These are phyloP conservation scores for Ustilago hordei DNA, from an alignment of 1,284 basidiomycete species.

Conservation along the genomic window DNA sequence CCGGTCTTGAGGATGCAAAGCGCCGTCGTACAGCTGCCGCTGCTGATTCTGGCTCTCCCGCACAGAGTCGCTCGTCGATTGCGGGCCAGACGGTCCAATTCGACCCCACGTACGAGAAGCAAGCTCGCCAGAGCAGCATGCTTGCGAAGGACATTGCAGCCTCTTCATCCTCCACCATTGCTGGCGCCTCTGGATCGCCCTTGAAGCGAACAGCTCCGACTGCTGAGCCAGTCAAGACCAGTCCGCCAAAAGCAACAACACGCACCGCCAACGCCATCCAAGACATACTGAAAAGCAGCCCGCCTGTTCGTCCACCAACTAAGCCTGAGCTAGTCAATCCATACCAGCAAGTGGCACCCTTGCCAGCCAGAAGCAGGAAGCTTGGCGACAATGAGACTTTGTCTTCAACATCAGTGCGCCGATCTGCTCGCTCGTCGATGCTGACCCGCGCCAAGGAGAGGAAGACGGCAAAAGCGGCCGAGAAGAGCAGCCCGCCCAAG, in stretches of 20 bases:
- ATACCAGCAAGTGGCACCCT: conserved; percentile 52
- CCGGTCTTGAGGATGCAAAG: conserved; percentile 32
- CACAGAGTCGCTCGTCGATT: conserved; percentile 1
- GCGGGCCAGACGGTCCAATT: conserved; percentile 32
- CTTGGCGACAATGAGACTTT: conserved; percentile 1
- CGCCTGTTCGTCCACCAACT: conserved; percentile 43
- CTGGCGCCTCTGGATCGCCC: conserved; percentile 5
- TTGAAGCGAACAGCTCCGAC: conserved; percentile 43
- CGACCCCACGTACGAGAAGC: conserved; percentile 32
- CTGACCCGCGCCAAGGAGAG: conserved; percentile 56
- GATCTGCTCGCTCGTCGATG: conserved; percentile 39
- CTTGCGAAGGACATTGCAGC: conserved; percentile 36
- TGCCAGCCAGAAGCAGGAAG: conserved; percentile 29
- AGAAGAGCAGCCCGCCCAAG: conserved; percentile 44
- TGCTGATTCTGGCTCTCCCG: neutral
- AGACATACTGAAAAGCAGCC: conserved; percentile 54
- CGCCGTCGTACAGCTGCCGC: conserved; percentile 34
- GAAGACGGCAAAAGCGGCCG: conserved; percentile 41
- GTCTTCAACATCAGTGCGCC: conserved; percentile 19
- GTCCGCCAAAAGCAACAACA: conserved; percentile 33
- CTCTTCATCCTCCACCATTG: conserved; percentile 3
- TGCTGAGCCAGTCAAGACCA: conserved; percentile 23
- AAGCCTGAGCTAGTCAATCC: conserved; percentile 64
- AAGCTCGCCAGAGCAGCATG: conserved; percentile 37
- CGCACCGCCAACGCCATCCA: conserved; percentile 57